Percentiles rank a stretch among this genome's conserved stretches.
Evolutionary conservation across 2,329 filamentous ascomycete species (phyloP).

Genomic region (Penicillium griseofulvum): DNA sequence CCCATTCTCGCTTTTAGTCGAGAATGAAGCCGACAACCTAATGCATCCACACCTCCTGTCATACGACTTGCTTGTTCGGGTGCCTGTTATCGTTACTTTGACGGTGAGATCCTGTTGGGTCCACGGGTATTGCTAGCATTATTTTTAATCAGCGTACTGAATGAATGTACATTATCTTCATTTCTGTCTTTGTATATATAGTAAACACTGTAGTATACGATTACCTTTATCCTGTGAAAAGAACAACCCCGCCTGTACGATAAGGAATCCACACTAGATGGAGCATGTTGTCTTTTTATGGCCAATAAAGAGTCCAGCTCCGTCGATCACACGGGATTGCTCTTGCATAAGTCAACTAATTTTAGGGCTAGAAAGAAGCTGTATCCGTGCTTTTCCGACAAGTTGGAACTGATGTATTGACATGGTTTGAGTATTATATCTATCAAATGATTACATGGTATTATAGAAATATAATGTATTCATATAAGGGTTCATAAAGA

Average conservation of each 20-base stretch:
- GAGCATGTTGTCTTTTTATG: not conserved
- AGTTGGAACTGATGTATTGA: too few species aligned
- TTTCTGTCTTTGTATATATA: not conserved
- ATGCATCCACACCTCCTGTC: not conserved
- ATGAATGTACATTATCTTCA: constrained; percentile 23
- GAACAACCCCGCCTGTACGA: not conserved
- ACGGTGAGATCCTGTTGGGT: constrained; percentile 7
- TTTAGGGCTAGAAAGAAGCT: not conserved
- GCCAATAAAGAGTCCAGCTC: not conserved
- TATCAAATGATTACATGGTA: not conserved
- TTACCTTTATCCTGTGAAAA: not conserved
- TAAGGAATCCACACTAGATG: not conserved
- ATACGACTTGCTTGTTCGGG: not conserved
- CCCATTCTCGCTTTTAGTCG: constrained; percentile 13
- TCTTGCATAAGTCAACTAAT: not conserved
- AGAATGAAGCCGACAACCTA: constrained; percentile 16
- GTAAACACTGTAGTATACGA: not conserved
- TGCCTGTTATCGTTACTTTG: constrained; percentile 3
- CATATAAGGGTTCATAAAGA: not conserved
- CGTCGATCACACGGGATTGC: not conserved
- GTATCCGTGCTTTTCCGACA: not conserved
- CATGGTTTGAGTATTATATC: not conserved
- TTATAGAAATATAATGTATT: not conserved
- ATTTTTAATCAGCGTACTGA: constrained; percentile 23
- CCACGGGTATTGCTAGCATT: constrained; percentile 18